Base-by-base conservation (phyloP, 192 early-diverging fungal genomes). In the Coemansia sp. region DNA sequence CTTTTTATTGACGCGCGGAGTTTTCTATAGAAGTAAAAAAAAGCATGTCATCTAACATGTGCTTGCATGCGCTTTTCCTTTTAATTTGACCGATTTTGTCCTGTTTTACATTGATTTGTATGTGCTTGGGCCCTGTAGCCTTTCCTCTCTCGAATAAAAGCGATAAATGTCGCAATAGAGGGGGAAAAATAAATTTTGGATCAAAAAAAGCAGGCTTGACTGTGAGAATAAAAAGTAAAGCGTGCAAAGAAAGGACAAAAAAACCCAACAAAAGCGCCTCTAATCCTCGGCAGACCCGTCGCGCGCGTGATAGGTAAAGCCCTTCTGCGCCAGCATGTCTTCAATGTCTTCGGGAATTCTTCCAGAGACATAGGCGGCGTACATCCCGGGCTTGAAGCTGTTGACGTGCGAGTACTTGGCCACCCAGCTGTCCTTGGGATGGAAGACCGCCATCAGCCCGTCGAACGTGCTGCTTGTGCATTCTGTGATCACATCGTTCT, bases 381-480 rank as follows among this genome's bases (percentile, higher is more conserved):
- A 93, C 16, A 93, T 72, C 13, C 91, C 91, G 19, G 83, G 84
- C 46, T 79, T 71, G 53, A 60, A 68, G 47, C 34, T 76, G 60
- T 69, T 71, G 30, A 78, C 57, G 32, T 72, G 84, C 39, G 89
- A 83, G 79, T 85, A 91, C 66, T 85, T 87, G 48, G 85, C 86
- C 13, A 91, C 87, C 91, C 91, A 93, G 57, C 85, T 87, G 52
- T 85, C 78, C 54, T 74, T 83, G 16, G 91, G 91, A 65, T 87
- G 82, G 81, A 91, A 88, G 61, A 88, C 71, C 1, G 90, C 87
- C 61, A 89, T 87, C 10, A 86, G 60, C 14, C 91, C 91, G 59
- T 91, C 89, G 54, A 88, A 91, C 32, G 86, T 89, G 20, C 83
- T 69, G 58, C 85, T 90, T 28, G 91, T 93, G 72, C 91, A 93